A percentile compares a stretch with the other conserved stretches of the same genome.
These are phyloP conservation scores for Dendrobium chrysotoxum DNA, from an alignment of 106 monocot species.

Conservation along the genomic window DNA sequence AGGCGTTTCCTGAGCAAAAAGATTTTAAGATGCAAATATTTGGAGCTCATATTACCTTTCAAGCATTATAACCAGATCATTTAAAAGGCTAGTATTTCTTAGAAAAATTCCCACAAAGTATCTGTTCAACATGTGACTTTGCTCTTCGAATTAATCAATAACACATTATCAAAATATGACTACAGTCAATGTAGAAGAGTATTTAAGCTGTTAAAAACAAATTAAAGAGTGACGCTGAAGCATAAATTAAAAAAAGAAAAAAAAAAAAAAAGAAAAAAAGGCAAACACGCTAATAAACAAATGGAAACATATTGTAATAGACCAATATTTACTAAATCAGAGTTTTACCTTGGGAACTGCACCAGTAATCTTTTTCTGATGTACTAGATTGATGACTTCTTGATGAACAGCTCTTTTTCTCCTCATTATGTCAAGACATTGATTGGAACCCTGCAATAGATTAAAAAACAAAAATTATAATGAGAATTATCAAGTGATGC, in stretches of 20 bases:
- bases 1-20: background rate
- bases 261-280: no score
- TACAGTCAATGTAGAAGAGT: background rate
- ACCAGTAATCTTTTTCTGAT: conserved; percentile 51
- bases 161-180: background rate
- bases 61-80: background rate
- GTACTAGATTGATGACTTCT: conserved; percentile 63
- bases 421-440: conserved; percentile 89
- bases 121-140: no score
- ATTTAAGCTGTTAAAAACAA: no score
- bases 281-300: background rate
- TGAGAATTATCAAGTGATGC: background rate
- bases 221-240: background rate
- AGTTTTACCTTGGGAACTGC: conserved; percentile 36
- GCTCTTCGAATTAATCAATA: no score
- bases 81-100: background rate
- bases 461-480: background rate
- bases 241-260: background rate
- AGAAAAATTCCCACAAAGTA: no score
- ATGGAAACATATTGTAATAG: background rate
- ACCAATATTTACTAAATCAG: background rate
- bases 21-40: background rate
- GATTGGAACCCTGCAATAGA: conserved; percentile 50
- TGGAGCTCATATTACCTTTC: background rate
- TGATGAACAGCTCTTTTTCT: conserved; percentile 94